Percentiles rank a stretch among this genome's conserved stretches.
These are phyloP conservation scores for Begonia fuchsioides DNA, from an alignment of 306 rosid species.

Conservation along the genomic window DNA sequence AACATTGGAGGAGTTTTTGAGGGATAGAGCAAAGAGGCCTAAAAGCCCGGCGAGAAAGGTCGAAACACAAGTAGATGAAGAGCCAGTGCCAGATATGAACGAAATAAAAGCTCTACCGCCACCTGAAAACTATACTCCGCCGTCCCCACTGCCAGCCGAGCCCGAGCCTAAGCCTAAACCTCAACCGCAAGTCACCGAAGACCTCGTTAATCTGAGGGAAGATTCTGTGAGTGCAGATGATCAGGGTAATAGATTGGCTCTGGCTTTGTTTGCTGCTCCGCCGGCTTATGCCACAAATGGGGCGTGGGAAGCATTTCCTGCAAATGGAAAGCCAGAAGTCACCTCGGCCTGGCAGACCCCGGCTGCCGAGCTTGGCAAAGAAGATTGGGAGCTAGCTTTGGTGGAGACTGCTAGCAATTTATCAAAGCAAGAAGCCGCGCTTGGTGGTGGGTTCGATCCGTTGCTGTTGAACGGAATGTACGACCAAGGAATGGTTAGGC, in stretches of 20 bases:
- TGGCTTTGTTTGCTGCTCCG: constrained; percentile 81
- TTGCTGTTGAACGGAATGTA: constrained; percentile 83
- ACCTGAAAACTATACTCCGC: constrained; percentile 61
- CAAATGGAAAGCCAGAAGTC: constrained; percentile 59
- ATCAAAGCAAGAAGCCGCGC: constrained; percentile 46
- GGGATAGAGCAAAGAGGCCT: constrained; percentile 77
- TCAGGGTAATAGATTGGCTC: constrained; percentile 64
- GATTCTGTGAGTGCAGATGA: constrained; percentile 53
- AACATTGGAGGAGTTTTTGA: constrained; percentile 83
- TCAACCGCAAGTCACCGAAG: constrained; percentile 28
- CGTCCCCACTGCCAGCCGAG: constrained; percentile 55
- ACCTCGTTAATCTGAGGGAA: constrained; percentile 75
- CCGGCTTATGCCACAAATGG: constrained; percentile 45
- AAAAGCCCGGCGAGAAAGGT: constrained; percentile 70
- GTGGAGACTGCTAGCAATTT: constrained; percentile 87
- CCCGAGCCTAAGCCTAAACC: constrained; percentile 31
- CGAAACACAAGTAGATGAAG: constrained; percentile 49
- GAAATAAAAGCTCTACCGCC: constrained; percentile 83
- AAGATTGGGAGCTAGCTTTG: constrained; percentile 92
- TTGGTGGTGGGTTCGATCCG: too few relatives aligned
- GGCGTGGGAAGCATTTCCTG: constrained; percentile 87
- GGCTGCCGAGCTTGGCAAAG: constrained; percentile 80
- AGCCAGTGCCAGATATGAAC: constrained; percentile 60
- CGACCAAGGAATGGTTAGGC: constrained; percentile 88
- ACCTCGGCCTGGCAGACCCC: constrained; percentile 98